These are phyloP conservation scores for Claviceps sp. DNA, from an alignment of 2,329 filamentous ascomycete species.

Conservation along the genomic window DNA sequence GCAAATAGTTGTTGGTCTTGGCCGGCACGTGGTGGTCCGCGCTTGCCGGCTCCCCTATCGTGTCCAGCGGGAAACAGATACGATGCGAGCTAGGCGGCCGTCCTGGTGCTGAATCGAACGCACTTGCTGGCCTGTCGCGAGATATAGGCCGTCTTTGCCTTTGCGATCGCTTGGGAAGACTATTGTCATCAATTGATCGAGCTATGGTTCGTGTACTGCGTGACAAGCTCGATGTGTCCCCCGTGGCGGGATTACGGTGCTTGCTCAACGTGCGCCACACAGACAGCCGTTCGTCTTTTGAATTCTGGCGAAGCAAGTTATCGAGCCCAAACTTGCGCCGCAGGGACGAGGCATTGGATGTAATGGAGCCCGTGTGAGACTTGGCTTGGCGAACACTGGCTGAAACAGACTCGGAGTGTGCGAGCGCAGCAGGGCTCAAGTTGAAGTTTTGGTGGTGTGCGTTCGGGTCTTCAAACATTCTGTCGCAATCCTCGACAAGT, in stretches of 20 bases:
- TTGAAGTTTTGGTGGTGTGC: slow-evolving; percentile 22
- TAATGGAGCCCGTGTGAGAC: slow-evolving; percentile 59
- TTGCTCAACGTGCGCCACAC: slow-evolving; percentile 87
- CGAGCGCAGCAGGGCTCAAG: slow-evolving; percentile 21
- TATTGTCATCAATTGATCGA: slow-evolving; percentile 61
- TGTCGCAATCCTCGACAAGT: slow-evolving; percentile 78
- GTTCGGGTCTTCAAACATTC: slow-evolving; percentile 61
- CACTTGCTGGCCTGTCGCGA: slow-evolving; percentile 47
- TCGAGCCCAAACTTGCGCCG: slow-evolving; percentile 75
- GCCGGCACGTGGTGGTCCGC: slow-evolving; percentile 19
- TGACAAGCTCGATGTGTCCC: slow-evolving; percentile 50
- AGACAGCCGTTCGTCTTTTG: slow-evolving; percentile 62
- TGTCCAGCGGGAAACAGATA: slow-evolving; percentile 41
- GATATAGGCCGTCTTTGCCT: slow-evolving; percentile 36
- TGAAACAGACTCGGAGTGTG: slow-evolving; percentile 43
- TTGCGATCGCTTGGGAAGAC: slow-evolving; percentile 22
- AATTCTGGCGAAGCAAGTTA: slow-evolving; percentile 62
- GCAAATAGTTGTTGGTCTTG: slow-evolving; percentile 26
- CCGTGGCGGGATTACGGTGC: slow-evolving; percentile 47
- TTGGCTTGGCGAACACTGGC: slow-evolving; percentile 42
- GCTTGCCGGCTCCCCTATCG: slow-evolving; percentile 43
- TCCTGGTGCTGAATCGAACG: slow-evolving; percentile 43
- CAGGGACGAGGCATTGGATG: slow-evolving; percentile 76
- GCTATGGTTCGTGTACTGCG: slow-evolving; percentile 56
- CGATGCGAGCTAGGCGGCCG: slow-evolving; percentile 45